Conservation (phyloP, 257 asterid species). For the Marsdenia floribunda region DNA sequence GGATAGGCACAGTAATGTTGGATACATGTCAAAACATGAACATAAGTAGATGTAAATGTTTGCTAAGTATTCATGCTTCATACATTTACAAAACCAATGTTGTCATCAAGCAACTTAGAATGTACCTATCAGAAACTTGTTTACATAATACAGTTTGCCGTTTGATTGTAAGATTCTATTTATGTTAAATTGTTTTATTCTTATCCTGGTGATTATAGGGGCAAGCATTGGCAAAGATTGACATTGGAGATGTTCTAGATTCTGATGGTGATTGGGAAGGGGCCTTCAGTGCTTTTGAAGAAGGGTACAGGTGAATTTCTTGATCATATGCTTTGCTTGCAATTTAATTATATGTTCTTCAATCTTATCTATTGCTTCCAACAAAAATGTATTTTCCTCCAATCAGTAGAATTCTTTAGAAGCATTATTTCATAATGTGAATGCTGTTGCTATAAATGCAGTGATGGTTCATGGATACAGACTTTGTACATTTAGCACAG, state of each 20-base stretch:
- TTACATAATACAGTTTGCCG: background rate
- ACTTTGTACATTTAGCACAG: background rate
- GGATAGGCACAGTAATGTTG: background rate
- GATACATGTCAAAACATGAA: background rate
- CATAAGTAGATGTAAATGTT: background rate
- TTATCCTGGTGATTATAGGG: slow-evolving; percentile 53
- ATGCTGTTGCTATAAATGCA: background rate
- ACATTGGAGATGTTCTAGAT: slow-evolving; percentile 74
- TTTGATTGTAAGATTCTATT: background rate
- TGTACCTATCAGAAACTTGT: background rate
- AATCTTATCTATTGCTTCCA: background rate
- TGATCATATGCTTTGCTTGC: background rate
- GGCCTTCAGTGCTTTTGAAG: slow-evolving; percentile 70
- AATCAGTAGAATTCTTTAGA: background rate
- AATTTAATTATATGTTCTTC: background rate
- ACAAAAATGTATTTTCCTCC: background rate
- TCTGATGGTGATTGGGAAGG: slow-evolving; percentile 59
- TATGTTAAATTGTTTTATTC: slow-evolving; percentile 7
- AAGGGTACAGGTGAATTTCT: slow-evolving; percentile 66
- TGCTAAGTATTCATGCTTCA: background rate
- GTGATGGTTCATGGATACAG: background rate
- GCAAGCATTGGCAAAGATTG: slow-evolving; percentile 80
- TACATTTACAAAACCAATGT: background rate
- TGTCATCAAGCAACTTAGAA: background rate
- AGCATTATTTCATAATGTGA: background rate